A percentile compares a stretch with the other conserved stretches of the same genome.
These are phyloP conservation scores for Vachellia collinsii DNA, from an alignment of 306 rosid genomes.

Conservation along the genomic window DNA sequence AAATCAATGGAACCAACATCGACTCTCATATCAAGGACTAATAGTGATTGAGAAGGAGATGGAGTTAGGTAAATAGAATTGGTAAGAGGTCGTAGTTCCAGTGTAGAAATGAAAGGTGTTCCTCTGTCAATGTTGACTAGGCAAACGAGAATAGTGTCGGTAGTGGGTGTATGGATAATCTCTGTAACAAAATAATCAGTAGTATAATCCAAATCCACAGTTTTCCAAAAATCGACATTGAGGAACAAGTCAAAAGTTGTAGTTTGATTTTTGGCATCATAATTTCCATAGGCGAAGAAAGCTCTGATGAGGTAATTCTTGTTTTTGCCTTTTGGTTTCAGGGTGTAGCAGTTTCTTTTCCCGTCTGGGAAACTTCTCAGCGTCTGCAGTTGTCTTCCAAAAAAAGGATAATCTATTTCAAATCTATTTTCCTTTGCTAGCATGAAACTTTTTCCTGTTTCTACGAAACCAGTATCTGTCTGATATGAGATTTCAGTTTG, in stretches of 20 bases:
- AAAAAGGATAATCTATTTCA: background rate
- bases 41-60: background rate
- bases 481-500: background rate
- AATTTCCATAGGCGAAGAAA: slow-evolving; percentile 42
- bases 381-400: background rate
- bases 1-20: background rate
- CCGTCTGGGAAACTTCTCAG: slow-evolving; percentile 54
- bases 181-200: background rate
- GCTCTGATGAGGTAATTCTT: slow-evolving; percentile 48
- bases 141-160: slow-evolving; percentile 40
- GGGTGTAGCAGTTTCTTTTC: slow-evolving; percentile 47
- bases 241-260: slow-evolving; percentile 45
- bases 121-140: slow-evolving; percentile 30
- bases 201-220: background rate
- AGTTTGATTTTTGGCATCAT: slow-evolving; percentile 34
- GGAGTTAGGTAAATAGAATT: background rate
- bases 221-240: slow-evolving; percentile 43
- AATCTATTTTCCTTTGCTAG: background rate
- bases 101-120: slow-evolving; percentile 31
- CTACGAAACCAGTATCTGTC: background rate
- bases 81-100: background rate
- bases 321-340: slow-evolving; percentile 39
- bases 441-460: background rate
- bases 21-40: background rate
- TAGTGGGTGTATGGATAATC: slow-evolving; percentile 40